Evolutionary conservation across 2,329 filamentous ascomycete species (phyloP).

Genomic region (Domatiomyces globalis): DNA sequence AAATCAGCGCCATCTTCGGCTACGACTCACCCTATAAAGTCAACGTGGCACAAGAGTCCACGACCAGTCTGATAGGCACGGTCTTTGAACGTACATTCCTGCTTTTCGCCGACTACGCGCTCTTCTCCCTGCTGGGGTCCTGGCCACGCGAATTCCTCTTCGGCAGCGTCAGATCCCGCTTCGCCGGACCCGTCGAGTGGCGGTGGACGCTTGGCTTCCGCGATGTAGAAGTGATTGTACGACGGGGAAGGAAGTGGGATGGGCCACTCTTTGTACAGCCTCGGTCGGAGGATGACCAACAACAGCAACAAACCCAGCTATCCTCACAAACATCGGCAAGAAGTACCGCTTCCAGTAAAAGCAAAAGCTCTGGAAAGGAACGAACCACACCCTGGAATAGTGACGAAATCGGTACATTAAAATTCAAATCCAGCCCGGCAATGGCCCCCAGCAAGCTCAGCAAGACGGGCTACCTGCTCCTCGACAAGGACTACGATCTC

Average conservation of each 20-base stretch:
- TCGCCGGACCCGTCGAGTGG: conserved; percentile 53
- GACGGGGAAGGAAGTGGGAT: conserved; percentile 63
- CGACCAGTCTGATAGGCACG: conserved; percentile 42
- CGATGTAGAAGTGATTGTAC: conserved; percentile 64
- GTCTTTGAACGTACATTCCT: conserved; percentile 46
- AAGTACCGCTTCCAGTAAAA: not conserved
- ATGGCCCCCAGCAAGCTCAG: conserved; percentile 52
- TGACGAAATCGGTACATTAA: conserved; percentile 41
- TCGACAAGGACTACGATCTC: conserved; percentile 74
- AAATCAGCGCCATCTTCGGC: conserved; percentile 52
- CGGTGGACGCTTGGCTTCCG: conserved; percentile 58
- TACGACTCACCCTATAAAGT: conserved; percentile 53
- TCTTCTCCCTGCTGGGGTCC: conserved; percentile 53
- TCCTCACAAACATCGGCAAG: no score
- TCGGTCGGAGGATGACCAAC: not conserved
- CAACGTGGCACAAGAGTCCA: conserved; percentile 42
- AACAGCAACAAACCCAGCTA: not conserved
- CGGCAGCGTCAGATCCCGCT: conserved; percentile 40
- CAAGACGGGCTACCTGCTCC: conserved; percentile 79
- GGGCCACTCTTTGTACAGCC: conserved; percentile 33
- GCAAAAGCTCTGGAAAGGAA: conserved; percentile 22
- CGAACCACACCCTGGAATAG: conserved; percentile 21
- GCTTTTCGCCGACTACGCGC: conserved; percentile 60
- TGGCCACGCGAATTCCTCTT: conserved; percentile 62
- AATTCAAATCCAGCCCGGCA: conserved; percentile 49